Base-by-base conservation (phyloP, 1,284 basidiomycete genomes). In the Hypsizygus ulmarius region DNA sequence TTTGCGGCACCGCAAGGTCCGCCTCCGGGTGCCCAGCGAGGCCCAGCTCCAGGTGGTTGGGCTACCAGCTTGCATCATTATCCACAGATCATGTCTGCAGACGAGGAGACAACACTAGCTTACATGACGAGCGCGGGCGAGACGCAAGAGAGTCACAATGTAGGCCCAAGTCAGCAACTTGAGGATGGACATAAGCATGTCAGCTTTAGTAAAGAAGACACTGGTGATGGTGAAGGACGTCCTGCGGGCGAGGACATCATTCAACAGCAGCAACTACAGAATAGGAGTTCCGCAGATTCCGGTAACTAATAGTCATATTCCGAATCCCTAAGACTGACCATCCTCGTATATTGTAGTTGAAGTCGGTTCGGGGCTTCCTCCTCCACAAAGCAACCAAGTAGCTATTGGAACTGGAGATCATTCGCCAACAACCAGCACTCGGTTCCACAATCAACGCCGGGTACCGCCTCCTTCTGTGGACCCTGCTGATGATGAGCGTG, bases 81-180 rank as follows among this genome's bases (percentile, higher is more conserved):
- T 9, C 28, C 33, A 18, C 41, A 38, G 14, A 30, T 33, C 40
- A 29, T 19, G 11, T n/a, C 45, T 1, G 61, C 62, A 10, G 59
- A 61, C 18, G 64, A 68, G 18, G 64, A 67, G 45, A 64, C 57
- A 2, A 41, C 65, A 29, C 59, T 78, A 14, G 74, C 76, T 15
- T 78, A 79, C 53, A 73, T 74, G 70, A 62, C 64, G 2, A 55
- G 60, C 25, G 50, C 57, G 3, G 62, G 64, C 18, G 59, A 62
- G 7, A 64, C 28, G 2, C 43, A 27, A 5, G 25, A 41, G 1
- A 11, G 14, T 34, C 16, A 40, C 18, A 34, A 21, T 14, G 15
- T 15, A 8, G 53, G 32, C 14, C 12, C 51, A 50, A 9, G 53
- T 47, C 25, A 54, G 47, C 33, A 46, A 39, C 8, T 43, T 28